Evolutionary conservation across 192 early-diverging fungal genomes (phyloP).

Genomic region (Coemansia sp.): DNA sequence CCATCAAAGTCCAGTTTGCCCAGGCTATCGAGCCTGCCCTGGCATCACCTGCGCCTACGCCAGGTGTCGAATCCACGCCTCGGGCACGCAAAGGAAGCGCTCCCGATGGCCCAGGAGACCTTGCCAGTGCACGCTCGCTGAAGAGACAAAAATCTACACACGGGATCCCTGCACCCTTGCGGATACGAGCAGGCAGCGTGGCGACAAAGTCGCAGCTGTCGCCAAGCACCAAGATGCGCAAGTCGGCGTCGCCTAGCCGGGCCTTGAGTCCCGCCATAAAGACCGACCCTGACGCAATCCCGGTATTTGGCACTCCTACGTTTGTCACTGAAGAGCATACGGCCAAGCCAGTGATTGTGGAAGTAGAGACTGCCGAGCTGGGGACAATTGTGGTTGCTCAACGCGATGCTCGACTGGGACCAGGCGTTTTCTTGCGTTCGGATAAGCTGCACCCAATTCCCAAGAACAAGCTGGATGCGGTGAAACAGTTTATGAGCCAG

Average conservation of each 20-base stretch:
- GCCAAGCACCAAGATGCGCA: conserved; percentile 13
- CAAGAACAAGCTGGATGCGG: conserved; percentile 50
- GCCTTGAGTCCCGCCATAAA: conserved; percentile 7
- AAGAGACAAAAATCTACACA: conserved; percentile 47
- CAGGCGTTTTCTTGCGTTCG: conserved; percentile 51
- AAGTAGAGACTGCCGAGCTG: conserved; percentile 25
- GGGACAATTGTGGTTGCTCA: conserved; percentile 31
- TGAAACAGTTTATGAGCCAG: conserved; percentile 50
- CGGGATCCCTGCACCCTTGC: conserved; percentile 9
- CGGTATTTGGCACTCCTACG: conserved; percentile 33
- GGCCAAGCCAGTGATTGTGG: conserved; percentile 24
- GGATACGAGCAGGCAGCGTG: conserved; percentile 12
- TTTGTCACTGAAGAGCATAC: conserved; percentile 48
- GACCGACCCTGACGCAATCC: conserved; percentile 20
- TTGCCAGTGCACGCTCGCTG: conserved; percentile 12
- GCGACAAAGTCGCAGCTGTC: conserved; percentile 19
- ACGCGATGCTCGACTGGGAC: conserved; percentile 45
- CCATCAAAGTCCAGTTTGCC: conserved; percentile 50
- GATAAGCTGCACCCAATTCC: conserved; percentile 51
- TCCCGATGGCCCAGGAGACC: conserved; percentile 13
- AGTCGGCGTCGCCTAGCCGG: conserved; percentile 31
- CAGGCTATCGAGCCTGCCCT: conserved; percentile 26
- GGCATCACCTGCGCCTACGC: conserved; percentile 4
- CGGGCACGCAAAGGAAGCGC: conserved; percentile 41
- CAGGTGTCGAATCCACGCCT: conserved; percentile 13